Percentiles rank a stretch among this genome's conserved stretches.
phyloP scores from a whole-genome alignment of 108 stramenopile species.

The Stephanodiscus triporus region DNA sequence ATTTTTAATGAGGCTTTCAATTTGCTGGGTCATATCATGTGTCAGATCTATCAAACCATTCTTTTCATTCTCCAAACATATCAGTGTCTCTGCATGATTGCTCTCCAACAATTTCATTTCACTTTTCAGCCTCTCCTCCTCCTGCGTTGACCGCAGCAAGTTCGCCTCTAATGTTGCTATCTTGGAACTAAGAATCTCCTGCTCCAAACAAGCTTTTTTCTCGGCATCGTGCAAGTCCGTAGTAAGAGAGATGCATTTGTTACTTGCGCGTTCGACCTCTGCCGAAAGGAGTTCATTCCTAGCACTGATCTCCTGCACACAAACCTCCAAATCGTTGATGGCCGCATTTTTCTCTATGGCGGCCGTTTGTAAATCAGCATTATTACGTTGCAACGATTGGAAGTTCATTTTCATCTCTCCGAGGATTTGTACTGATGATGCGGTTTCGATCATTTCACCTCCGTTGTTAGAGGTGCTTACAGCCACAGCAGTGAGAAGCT shows the following conservation, averaged over 20 bases:
- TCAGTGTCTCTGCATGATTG: slow-evolving; percentile 3
- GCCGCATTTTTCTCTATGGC: background rate
- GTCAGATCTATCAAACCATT: background rate
- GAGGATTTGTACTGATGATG: background rate
- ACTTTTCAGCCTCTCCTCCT: slow-evolving; percentile 3
- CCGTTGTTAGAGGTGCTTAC: background rate
- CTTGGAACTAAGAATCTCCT: background rate
- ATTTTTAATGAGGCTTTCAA: background rate
- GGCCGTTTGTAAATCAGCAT: background rate
- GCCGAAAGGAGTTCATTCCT: background rate
- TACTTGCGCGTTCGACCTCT: background rate
- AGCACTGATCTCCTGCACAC: background rate
- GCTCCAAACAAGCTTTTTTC: background rate
- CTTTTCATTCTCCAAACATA: slow-evolving; percentile 5
- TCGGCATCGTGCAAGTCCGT: background rate
- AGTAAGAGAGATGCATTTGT: background rate
- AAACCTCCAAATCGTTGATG: background rate
- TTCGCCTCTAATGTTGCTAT: slow-evolving; percentile 4
- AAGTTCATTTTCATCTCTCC: background rate
- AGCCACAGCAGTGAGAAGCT: background rate
- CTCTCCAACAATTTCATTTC: background rate
- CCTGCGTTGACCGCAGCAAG: background rate
- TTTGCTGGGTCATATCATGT: background rate
- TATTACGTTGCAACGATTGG: background rate
- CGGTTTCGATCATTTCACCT: background rate